Conservation (phyloP, 2,329 filamentous ascomycete genomes). For the Hysterium pulicare region DNA sequence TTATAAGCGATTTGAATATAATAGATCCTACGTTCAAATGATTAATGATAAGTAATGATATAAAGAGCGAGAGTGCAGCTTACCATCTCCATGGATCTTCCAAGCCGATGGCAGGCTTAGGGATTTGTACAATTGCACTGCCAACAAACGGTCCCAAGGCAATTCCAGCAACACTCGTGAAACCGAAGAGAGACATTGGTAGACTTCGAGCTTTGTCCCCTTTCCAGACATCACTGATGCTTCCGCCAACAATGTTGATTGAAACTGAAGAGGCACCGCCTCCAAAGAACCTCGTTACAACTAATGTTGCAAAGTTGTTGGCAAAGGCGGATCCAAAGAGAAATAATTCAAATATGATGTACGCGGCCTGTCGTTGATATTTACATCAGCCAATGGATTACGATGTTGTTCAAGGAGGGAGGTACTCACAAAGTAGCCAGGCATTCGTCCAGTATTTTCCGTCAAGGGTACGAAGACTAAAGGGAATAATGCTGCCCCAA, state of each 20-base stretch:
- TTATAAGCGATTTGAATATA: constrained; percentile 46
- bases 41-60: too few species aligned
- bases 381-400: too few species aligned
- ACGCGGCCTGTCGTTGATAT: constrained; percentile 21
- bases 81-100: constrained; percentile 39
- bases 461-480: constrained; percentile 41
- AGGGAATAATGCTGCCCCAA: constrained; percentile 41
- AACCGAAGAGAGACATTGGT: constrained; percentile 46
- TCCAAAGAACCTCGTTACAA: constrained; percentile 44
- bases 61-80: constrained; percentile 11
- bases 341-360: constrained; percentile 41
- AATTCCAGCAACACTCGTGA: constrained; percentile 44
- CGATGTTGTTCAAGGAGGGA: too few species aligned
- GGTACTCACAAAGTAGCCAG: constrained; percentile 38
- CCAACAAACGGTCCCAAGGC: constrained; percentile 44
- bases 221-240: constrained; percentile 33
- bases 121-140: constrained; percentile 38
- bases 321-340: constrained; percentile 43
- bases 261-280: constrained; percentile 43
- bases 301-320: constrained; percentile 43
- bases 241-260: constrained; percentile 37
- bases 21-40: constrained; percentile 39
- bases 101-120: constrained; percentile 19
- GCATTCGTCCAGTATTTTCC: constrained; percentile 45
- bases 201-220: constrained; percentile 40